Base-by-base conservation (phyloP, 805 yeast species). In the Zygosaccharomyces pseudorouxii region DNA sequence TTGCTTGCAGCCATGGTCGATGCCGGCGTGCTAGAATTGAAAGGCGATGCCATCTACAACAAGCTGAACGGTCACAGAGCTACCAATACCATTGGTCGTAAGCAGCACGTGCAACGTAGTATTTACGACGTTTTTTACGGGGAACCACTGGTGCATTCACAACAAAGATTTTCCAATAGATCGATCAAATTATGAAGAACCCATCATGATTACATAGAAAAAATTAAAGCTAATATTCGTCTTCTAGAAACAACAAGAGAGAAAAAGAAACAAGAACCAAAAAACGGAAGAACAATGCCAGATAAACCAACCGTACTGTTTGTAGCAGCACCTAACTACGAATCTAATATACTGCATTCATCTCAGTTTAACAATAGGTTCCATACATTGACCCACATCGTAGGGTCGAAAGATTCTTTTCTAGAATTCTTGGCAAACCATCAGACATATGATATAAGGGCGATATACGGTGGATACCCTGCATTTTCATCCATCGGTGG, bases 1-100 rank as follows among this genome's bases (percentile, higher is more conserved):
- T 76, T 90, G 62, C 79, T 81, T 38, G 73, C 73, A 36, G 92
- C 97, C 4, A 73, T 89, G 55, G 65, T 76, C 45, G 75, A 73
- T 57, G 84, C 89, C 40, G 92, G 87, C 3, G 81, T 80, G 30
- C 72, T 65, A 16, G 62, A 60, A 52, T n/a, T 59, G n/a, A 61
- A 62, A 14, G 71, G 69, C 2, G 58, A 56, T 41, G 47, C 60
- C 23, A 50, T 62, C 31, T 53, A 49, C 48, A 60, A 60, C 46
- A 53, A 50, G 43, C 38, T 54, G 35, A 60, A 56, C 35, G 55
- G 55, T 4, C 55, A 54, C 40, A 22, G 46, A 20, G 64, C 55
- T 4, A 42, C 42, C 4, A 60, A 60, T 46, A 55, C 56, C 18
- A 53, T 57, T 29, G 56, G 53, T 18, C 53, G 57, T 11, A 38